These are phyloP conservation scores for Penicillium sp. DNA, from an alignment of 2,329 filamentous ascomycete genomes.

Conservation along the genomic window DNA sequence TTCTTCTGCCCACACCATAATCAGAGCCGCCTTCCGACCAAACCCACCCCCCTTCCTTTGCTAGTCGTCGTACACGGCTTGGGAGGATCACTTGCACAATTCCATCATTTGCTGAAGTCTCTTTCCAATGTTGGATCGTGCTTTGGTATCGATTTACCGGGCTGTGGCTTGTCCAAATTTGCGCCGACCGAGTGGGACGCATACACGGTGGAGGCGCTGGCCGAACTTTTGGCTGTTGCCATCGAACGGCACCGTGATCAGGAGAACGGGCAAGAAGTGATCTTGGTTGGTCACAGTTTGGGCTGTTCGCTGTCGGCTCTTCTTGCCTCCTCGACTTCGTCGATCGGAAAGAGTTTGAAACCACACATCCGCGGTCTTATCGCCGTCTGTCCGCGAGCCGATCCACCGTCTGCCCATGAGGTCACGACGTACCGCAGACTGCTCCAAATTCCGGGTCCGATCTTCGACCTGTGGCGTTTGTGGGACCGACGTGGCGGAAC, in stretches of 20 bases:
- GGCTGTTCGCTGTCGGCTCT: constrained; percentile 75
- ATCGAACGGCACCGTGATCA: constrained; percentile 72
- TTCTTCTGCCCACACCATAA: constrained; percentile 83
- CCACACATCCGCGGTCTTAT: constrained; percentile 71
- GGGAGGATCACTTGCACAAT: constrained; percentile 88
- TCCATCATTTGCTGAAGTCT: constrained; percentile 75
- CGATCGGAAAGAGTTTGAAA: constrained; percentile 54
- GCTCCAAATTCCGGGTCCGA: constrained; percentile 61
- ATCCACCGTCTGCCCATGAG: constrained; percentile 57
- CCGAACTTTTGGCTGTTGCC: constrained; percentile 69
- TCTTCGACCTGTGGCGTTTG: constrained; percentile 73
- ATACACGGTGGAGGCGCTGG: constrained; percentile 73
- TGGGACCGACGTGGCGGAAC: constrained; percentile 78
- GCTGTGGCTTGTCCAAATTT: constrained; percentile 80
- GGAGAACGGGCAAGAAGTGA: constrained; percentile 64
- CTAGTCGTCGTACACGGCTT: constrained; percentile 90
- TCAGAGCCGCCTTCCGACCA: constrained; percentile 71
- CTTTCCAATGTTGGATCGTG: constrained; percentile 80
- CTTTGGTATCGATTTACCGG: constrained; percentile 84
- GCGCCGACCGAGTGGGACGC: constrained; percentile 69
- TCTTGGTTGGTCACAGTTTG: constrained; percentile 87
- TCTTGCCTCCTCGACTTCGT: constrained; percentile 61
- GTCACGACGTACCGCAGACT: constrained; percentile 55
- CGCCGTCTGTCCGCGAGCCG: constrained; percentile 74
- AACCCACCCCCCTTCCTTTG: constrained; percentile 73